These are phyloP conservation scores for Suhomyces terraborum DNA, from an alignment of 1,139 yeast species.

Conservation along the genomic window DNA sequence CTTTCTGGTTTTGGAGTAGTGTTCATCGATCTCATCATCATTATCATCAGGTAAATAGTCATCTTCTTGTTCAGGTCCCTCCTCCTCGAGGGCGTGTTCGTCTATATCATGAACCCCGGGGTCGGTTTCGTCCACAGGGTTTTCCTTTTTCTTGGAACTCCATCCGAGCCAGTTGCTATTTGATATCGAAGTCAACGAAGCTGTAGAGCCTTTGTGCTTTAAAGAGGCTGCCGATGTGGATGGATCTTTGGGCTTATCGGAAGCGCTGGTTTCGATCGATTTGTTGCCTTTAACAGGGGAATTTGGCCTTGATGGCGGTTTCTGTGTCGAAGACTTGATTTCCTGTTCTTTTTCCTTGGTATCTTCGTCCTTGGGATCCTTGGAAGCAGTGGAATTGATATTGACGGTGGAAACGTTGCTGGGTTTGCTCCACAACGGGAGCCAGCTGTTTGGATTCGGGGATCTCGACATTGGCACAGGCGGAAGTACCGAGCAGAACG, in stretches of 20 bases:
- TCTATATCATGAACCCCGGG: conserved; percentile 4
- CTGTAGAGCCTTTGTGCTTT: conserved; percentile 21
- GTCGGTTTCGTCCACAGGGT: conserved; percentile 8
- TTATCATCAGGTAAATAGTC: conserved; percentile 25
- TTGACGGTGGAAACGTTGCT: conserved; percentile 1
- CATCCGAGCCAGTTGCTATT: conserved; percentile 22
- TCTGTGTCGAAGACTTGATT: not conserved
- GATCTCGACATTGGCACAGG: conserved; percentile 8
- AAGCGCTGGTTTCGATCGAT: not conserved
- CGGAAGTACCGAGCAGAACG: too few relatives aligned
- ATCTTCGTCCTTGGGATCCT: too few relatives aligned
- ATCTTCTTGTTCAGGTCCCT: conserved; percentile 10
- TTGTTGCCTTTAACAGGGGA: conserved; percentile 1
- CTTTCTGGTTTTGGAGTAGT: conserved; percentile 24
- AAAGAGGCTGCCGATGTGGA: conserved; percentile 1
- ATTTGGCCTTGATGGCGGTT: not conserved
- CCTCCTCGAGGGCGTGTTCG: conserved; percentile 9
- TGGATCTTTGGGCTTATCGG: not conserved
- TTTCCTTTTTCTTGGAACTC: conserved; percentile 12
- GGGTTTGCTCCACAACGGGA: conserved; percentile 11
- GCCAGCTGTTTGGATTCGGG: conserved; percentile 12
- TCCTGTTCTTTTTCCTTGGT: too few relatives aligned
- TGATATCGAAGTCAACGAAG: conserved; percentile 25
- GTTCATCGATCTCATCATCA: conserved; percentile 40
- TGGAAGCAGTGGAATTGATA: not conserved